phyloP scores from a whole-genome alignment of 2,329 filamentous ascomycete genomes.

The Fusarium protoensiforme region DNA sequence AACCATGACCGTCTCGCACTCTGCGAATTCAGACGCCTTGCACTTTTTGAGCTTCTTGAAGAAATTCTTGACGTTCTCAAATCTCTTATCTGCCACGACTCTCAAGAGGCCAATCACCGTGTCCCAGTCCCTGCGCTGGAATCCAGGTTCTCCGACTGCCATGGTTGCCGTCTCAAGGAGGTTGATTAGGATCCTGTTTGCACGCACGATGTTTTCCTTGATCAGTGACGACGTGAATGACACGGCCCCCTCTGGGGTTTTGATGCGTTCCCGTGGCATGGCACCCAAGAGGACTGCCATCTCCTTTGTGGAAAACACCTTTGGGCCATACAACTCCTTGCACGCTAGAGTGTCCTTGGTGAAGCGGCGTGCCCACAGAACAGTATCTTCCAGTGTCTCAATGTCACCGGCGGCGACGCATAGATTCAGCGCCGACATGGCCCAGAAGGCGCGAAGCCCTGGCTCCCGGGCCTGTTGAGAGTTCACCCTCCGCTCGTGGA shows the following conservation, averaged over 20 bases:
- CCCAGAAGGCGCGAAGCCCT: slow-evolving; percentile 39
- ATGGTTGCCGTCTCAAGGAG: slow-evolving; percentile 25
- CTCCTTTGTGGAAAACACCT: slow-evolving; percentile 26
- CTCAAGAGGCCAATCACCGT: slow-evolving; percentile 11
- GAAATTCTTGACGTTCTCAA: not conserved
- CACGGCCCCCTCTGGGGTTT: slow-evolving; percentile 2
- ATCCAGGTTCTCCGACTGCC: slow-evolving; percentile 22
- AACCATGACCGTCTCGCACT: slow-evolving; percentile 9
- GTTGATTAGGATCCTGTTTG: slow-evolving; percentile 28
- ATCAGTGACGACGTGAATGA: not conserved
- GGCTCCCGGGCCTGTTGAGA: slow-evolving; percentile 38
- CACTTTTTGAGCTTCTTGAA: slow-evolving; percentile 7
- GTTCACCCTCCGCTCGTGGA: slow-evolving; percentile 36
- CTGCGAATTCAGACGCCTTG: not conserved
- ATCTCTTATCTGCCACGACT: slow-evolving; percentile 9
- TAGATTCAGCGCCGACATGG: slow-evolving; percentile 41
- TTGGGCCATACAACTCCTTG: slow-evolving; percentile 23
- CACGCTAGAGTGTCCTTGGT: slow-evolving; percentile 39
- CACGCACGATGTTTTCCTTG: slow-evolving; percentile 4
- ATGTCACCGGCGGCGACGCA: slow-evolving; percentile 41
- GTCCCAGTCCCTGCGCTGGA: slow-evolving; percentile 11
- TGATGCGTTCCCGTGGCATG: slow-evolving; percentile 10
- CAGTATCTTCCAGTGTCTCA: slow-evolving; percentile 32
- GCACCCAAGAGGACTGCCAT: slow-evolving; percentile 27
- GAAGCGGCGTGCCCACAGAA: slow-evolving; percentile 45